Evolutionary conservation across 768 basidiomycete genomes (phyloP), one percentile per base, ranked within the genome.

Genomic region (Clitopilus passeckerianus): DNA sequence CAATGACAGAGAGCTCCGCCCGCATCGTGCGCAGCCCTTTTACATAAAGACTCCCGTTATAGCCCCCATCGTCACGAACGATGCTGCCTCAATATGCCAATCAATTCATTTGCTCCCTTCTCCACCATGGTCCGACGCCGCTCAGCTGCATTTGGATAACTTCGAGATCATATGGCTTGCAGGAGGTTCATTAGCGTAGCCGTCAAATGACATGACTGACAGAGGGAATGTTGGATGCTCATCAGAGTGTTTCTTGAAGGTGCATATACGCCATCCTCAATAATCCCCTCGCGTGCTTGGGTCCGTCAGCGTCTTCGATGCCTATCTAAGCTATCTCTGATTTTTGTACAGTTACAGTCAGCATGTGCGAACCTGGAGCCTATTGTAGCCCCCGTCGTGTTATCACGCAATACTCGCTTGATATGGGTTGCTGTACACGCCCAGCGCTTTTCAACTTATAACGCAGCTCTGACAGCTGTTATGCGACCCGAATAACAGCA

Each of bases 331-430:
- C 37, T 41, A 41, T 41, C 37, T 41, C 37, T 41, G 37, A 41
- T 41, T 41, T 14, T n/a, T 41, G n/a, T 41, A 5, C 37, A 41
- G n/a, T 15, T n/a, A 41, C 37, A 41, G 37, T 41, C 37, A 61
- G 58, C 60, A 61, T 23, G n/a, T 16, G 27, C 53, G 56, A 59
- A 62, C 37, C 56, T 52, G 34, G 53, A 56, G 57, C 52, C 27
- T 34, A 30, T 30, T 7, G 27, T 30, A 30, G 27, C 7, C 27
- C 27, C 27, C 27, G 27, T 30, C 27, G 27, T 30, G 27, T 30
- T 37, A 62, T 62, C 54, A 62, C 58, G 61, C 61, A 52, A 62
- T 62, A 15, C 46, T 54, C n/a, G 37, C 35, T 57, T n/a, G 24
- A 62, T 57, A 62, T 62, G 61, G 55, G 35, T 22, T 22, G 20